Percentiles rank a stretch among this genome's conserved stretches.
Evolutionary conservation across 1,284 basidiomycete species (phyloP).

Genomic region (Cutaneotrichosporon mucoides): DNA sequence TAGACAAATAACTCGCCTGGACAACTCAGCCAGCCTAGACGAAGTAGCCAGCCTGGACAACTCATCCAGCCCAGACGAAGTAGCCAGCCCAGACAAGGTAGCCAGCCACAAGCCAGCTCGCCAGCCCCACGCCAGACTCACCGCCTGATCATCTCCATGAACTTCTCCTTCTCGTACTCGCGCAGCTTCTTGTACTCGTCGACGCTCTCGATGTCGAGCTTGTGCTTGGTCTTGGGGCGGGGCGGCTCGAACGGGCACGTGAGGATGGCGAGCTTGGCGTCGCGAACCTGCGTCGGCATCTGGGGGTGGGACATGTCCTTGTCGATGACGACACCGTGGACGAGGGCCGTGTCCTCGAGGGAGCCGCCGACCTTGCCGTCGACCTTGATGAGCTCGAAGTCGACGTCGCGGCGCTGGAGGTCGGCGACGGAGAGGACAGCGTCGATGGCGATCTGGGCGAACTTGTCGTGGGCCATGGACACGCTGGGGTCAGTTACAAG

Average conservation of each 20-base stretch:
- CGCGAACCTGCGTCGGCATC: constrained; percentile 83
- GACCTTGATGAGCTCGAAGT: constrained; percentile 98
- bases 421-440: constrained; percentile 95
- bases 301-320: constrained; percentile 99
- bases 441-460: constrained; percentile 96
- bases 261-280: constrained; percentile 91
- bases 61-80: too few relatives aligned
- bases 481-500: constrained; percentile 58
- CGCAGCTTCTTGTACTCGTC: constrained; percentile 95
- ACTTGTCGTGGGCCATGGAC: constrained; percentile 91
- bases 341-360: constrained; percentile 78
- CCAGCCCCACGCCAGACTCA: constrained; percentile 21
- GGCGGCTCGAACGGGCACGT: constrained; percentile 99
- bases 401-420: constrained; percentile 87
- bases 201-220: constrained; percentile 95
- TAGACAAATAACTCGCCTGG: too few relatives aligned
- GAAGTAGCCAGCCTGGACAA: too few relatives aligned
- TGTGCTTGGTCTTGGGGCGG: constrained; percentile 98
- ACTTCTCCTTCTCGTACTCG: constrained; percentile 94
- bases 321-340: constrained; percentile 91
- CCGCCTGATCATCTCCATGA: constrained; percentile 89
- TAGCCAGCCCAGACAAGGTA: too few relatives aligned
- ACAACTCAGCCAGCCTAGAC: too few relatives aligned
- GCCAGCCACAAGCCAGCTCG: too few relatives aligned
- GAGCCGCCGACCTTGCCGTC: constrained; percentile 98